A percentile compares a stretch with the other conserved stretches of the same genome.
phyloP scores from a whole-genome alignment of 345 rosid genomes.

The Sisymbrium altissimum region DNA sequence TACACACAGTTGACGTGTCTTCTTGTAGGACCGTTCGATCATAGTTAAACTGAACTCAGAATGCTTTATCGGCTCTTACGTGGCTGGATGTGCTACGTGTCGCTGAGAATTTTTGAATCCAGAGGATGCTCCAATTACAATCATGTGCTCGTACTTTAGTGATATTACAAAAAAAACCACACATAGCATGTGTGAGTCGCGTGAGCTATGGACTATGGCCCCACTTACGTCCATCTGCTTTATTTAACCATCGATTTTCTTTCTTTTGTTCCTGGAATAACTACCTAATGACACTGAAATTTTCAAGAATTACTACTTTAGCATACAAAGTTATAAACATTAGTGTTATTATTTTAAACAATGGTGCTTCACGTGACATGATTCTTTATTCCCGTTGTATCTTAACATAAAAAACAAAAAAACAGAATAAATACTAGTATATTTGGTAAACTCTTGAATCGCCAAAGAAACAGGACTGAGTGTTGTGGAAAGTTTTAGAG shows the following conservation, averaged over 20 bases:
- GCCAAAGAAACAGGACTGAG: neutral
- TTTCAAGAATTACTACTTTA: neutral
- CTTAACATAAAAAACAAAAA: neutral
- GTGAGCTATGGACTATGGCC: slow-evolving; percentile 18
- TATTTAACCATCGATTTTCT: neutral
- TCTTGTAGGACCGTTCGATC: slow-evolving; percentile 21
- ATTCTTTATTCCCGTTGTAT: slow-evolving; percentile 8
- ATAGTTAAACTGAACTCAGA: neutral
- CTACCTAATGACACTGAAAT: neutral
- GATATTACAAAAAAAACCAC: slow-evolving; percentile 10
- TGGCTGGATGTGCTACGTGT: neutral
- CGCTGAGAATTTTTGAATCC: slow-evolving; percentile 17
- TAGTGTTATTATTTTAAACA: neutral
- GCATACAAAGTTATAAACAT: slow-evolving; percentile 10
- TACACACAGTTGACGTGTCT: slow-evolving; percentile 20
- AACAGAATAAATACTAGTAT: neutral
- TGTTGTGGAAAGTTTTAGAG: neutral
- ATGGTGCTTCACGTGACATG: slow-evolving; percentile 15
- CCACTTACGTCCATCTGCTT: neutral
- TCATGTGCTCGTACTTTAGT: neutral
- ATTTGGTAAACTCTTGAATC: slow-evolving; percentile 18
- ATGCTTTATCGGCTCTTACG: neutral
- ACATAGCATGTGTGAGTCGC: slow-evolving; percentile 27
- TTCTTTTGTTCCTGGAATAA: neutral
- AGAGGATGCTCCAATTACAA: neutral